These are phyloP conservation scores for Dendrostoma leiphaemia DNA, from an alignment of 2,329 filamentous ascomycete species.

Conservation along the genomic window DNA sequence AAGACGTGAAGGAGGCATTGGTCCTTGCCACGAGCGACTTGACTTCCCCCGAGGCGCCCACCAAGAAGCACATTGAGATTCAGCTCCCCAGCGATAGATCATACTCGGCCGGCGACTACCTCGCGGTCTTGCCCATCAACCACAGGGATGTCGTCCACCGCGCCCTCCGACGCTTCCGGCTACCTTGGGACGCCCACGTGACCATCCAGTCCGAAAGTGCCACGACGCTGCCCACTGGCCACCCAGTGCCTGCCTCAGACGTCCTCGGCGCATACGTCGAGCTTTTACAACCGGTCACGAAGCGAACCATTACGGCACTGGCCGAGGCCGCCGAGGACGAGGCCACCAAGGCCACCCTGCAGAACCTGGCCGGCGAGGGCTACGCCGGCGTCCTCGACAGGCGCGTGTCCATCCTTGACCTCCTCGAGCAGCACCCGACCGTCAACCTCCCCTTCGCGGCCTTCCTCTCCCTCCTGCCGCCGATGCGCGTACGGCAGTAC, in stretches of 20 bases:
- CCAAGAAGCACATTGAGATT: conserved; percentile 65
- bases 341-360: conserved; percentile 34
- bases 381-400: conserved; percentile 45
- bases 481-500: conserved; percentile 49
- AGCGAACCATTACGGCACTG: conserved; percentile 44
- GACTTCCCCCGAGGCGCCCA: conserved; percentile 44
- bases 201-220: conserved; percentile 51
- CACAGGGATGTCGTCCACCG: conserved; percentile 58
- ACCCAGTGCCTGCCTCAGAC: conserved; percentile 58
- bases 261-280: conserved; percentile 70
- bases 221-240: conserved; percentile 51
- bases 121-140: conserved; percentile 71
- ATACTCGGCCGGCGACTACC: conserved; percentile 73
- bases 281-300: conserved; percentile 67
- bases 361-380: conserved; percentile 33
- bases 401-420: conserved; percentile 55
- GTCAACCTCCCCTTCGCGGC: conserved; percentile 54
- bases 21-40: conserved; percentile 53
- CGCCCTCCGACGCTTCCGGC: conserved; percentile 60
- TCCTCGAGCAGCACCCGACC: conserved; percentile 55
- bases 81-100: conserved; percentile 62
- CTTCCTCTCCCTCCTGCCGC: conserved; percentile 63
- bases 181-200: conserved; percentile 67
- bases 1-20: conserved; percentile 58
- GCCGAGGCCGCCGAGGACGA: conserved; percentile 48